A percentile compares a stretch with the other conserved stretches of the same genome.
Conservation (phyloP, 129 eudicot species). For the Saussurea involucrata region DNA sequence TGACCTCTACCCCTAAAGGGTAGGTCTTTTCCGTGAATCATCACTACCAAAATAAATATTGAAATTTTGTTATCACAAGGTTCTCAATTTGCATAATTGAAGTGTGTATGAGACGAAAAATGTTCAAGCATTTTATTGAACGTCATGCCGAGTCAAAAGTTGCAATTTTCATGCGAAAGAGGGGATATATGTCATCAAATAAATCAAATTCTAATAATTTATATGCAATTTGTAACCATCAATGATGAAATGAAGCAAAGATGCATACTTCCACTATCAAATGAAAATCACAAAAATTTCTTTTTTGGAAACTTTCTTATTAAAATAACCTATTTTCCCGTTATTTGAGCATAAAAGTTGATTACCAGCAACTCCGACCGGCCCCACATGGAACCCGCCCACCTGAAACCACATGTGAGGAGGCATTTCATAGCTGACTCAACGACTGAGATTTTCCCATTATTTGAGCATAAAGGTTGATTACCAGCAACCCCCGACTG, state of each 20-base stretch:
- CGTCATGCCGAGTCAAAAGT: conserved; percentile 3
- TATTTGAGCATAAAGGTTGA: too few relatives aligned
- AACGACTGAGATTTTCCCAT: not conserved
- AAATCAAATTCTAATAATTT: not conserved
- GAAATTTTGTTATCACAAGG: not conserved
- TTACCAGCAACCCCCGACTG: too few relatives aligned
- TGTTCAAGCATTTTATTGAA: not conserved
- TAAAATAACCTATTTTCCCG: not conserved
- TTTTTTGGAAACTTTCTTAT: not conserved
- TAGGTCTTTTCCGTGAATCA: not conserved
- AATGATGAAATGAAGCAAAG: not conserved
- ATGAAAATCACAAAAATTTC: not conserved
- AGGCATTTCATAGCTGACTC: too few relatives aligned
- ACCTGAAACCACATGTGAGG: too few relatives aligned
- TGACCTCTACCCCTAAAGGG: not conserved
- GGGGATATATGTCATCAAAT: not conserved
- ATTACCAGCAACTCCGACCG: too few relatives aligned
- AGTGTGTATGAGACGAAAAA: not conserved
- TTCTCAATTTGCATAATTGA: not conserved
- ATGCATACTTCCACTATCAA: not conserved
- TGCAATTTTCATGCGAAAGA: not conserved
- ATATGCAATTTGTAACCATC: conserved; percentile 3
- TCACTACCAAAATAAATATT: conserved; percentile 3
- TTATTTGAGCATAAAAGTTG: too few relatives aligned
- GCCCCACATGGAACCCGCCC: too few relatives aligned